Base-by-base conservation (phyloP, 2,329 filamentous ascomycete species). In the Ophiostoma triangulosporum region DNA sequence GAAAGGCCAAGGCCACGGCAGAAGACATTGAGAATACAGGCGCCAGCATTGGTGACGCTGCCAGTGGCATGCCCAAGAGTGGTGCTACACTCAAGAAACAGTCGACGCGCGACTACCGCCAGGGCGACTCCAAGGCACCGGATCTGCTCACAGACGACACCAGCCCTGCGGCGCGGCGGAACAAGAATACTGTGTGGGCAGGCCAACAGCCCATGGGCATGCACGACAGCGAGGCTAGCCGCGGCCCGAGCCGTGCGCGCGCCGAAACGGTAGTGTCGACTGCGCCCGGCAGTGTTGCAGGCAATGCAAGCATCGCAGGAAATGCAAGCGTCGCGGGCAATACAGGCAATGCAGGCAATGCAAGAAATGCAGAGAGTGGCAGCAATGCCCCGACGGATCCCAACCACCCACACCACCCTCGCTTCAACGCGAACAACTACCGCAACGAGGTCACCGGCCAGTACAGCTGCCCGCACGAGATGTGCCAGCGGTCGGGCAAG, bases 401-500 rank as follows among this genome's bases (percentile, higher is more conserved):
- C 6, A 22, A 56, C 52, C 40, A 58, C 45, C 52, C 54, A 11
- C 27, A 33, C 38, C 46, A 56, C 45, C 52, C 52, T 2, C 14
- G 29, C 9, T 83, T 77, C 64, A 69, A 74, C 40, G 63, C 69
- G 1, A 64, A 68, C 1, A 64, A 66, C 6, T 82, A 80, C 66
- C 71, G 62, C 53, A 66, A 73, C 38, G 51, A 63, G 0, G 63
- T 70, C 29, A 65, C 69, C 1, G 62, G 66, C 46, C 69, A 66
- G 49, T 84, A 71, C 65, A 68, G 64, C 52, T 84, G 81, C 53
- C 80, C 80, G 0, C 71, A 75, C 53, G 57, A 59, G 1, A 59
- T 63, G 3, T 84, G 81, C 71, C 65, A 67, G 71, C 51, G 54
- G 5, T 12, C 20, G 6, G 57, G 58, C 1, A 73, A 73, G 54